Base-by-base conservation (phyloP, 2,329 filamentous ascomycete species). In the Coniochaeta sp. region DNA sequence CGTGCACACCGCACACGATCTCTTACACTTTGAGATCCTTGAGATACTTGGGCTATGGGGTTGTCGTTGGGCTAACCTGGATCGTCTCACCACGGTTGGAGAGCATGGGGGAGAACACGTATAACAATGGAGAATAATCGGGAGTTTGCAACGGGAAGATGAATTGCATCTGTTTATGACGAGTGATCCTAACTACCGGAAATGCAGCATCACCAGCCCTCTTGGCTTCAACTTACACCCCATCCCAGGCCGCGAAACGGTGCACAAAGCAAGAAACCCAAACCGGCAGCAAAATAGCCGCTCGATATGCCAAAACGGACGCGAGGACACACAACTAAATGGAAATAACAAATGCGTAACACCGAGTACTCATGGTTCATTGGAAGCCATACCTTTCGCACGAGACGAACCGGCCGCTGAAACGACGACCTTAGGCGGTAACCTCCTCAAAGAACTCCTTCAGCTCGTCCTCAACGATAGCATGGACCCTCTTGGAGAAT, bases 401-500 rank as follows among this genome's bases (percentile, higher is more conserved):
- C 33, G 64, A 59, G 57, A 60, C 62, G 34, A 24, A 22, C n/a
- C 6, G 50, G 8, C 38, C 31, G n/a, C 28, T 26, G 12, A 17
- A 3, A 31, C 24, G 24, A 38, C 16, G 34, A 57, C 28, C 56
- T 73, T 74, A 78, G 58, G 65, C 68, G 54, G 65, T 64, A 55
- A 84, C 66, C 70, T 86, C 82, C 67, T 81, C 77, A 59, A 86
- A 74, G 69, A 88, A 83, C 69, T 82, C 77, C 73, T 82, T 75
- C 54, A 87, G 74, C 77, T 87, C 83, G 73, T 84, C 78, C 26
- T 87, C 82, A 58, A 88, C 80, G 38, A 85, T 71, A 64, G 84
- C 76, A 68, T 86, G 81, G 66, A 88, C 82, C 81, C 86, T 86
- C 76, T 84, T 77, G 64, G 83, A 81, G 64, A 88, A 73, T 78